Base-by-base conservation (phyloP, 225 moss, liverwort and hornwort genomes). In the Thuidium tamariscinum region DNA sequence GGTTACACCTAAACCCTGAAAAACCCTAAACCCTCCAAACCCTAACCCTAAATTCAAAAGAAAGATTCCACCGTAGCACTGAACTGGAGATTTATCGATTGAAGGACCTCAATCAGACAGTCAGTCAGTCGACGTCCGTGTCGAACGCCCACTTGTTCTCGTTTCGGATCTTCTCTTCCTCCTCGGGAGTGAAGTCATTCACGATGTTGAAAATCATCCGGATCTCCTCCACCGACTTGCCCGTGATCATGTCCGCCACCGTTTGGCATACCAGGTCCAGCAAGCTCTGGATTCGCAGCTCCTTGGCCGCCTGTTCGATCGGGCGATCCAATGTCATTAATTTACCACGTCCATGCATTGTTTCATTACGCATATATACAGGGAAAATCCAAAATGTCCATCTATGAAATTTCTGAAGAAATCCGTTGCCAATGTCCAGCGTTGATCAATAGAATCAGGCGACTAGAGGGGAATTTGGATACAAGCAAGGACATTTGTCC, bases 91-190 rank as follows among this genome's bases (percentile, higher is more conserved):
- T 25, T 54, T n/a, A 77, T 36, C 4, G 37, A 65, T 81, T 3
- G 19, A 65, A 51, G 37, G 27, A 29, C 39, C 54, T 30, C 55
- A 41, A 5, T 9, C 60, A 16, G 17, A 4, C 37, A 25, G 14
- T 25, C 23, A 13, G 51, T 34, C 22, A 52, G 13, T n/a, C 49
- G 49, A 48, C 15, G 15, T 85, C 85, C 67, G 27, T 5, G 17
- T 89, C 83, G 67, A 88, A 89, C 13, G 91, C 88, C 87, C 89
- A 91, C 27, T 70, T 80, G 55, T 88, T 86, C 80, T 91, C 88
- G 18, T 88, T 55, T 39, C 86, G 89, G 49, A 89, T 64, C 83
- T 86, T 23, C 52, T 76, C 88, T 70, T 91, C 86, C 83, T 91
- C 91, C 83, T 83, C 83, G 20, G 32, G 57, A 39, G 88, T 84